Percentiles rank a stretch among this genome's conserved stretches.
phyloP scores from a whole-genome alignment of 2,329 filamentous ascomycete genomes.

The Penicillium sclerotigenum region DNA sequence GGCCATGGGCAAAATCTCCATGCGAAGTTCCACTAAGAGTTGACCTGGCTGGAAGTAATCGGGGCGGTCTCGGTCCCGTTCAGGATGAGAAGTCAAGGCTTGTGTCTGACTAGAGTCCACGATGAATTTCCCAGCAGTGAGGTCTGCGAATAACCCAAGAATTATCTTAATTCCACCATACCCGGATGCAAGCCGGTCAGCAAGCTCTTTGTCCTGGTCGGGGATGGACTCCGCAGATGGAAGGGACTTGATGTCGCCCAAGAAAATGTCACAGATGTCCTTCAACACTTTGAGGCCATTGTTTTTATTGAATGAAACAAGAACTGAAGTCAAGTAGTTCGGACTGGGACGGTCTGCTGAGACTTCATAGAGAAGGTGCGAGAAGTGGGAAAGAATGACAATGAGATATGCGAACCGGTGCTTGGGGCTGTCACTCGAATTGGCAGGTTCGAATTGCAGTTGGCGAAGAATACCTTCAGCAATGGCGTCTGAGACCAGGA shows the following conservation, averaged over 20 bases:
- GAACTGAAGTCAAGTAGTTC: conserved; percentile 64
- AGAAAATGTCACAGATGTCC: conserved; percentile 67
- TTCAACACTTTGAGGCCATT: conserved; percentile 74
- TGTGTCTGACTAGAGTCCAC: conserved; percentile 68
- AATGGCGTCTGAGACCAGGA: conserved; percentile 64
- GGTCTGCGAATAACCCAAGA: conserved; percentile 72
- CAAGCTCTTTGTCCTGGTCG: conserved; percentile 39
- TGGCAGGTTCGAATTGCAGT: conserved; percentile 53
- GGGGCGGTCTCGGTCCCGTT: conserved; percentile 54
- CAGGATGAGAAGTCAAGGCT: conserved; percentile 50
- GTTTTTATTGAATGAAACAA: conserved; percentile 81
- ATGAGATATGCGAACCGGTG: conserved; percentile 76
- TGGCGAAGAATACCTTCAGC: conserved; percentile 68
- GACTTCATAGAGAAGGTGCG: conserved; percentile 72
- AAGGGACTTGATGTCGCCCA: conserved; percentile 53
- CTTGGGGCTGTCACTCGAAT: conserved; percentile 52
- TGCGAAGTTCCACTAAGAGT: conserved; percentile 80
- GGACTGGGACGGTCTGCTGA: conserved; percentile 50
- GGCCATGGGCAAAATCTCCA: conserved; percentile 72
- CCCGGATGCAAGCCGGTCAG: conserved; percentile 48
- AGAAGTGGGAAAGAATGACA: conserved; percentile 72
- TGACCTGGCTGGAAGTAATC: conserved; percentile 68
- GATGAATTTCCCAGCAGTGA: conserved; percentile 75
- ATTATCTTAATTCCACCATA: conserved; percentile 74
- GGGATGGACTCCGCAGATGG: conserved; percentile 43